Evolutionary conservation across 305 asterid genomes (phyloP).

Genomic region (Fraxinus floribunda): DNA sequence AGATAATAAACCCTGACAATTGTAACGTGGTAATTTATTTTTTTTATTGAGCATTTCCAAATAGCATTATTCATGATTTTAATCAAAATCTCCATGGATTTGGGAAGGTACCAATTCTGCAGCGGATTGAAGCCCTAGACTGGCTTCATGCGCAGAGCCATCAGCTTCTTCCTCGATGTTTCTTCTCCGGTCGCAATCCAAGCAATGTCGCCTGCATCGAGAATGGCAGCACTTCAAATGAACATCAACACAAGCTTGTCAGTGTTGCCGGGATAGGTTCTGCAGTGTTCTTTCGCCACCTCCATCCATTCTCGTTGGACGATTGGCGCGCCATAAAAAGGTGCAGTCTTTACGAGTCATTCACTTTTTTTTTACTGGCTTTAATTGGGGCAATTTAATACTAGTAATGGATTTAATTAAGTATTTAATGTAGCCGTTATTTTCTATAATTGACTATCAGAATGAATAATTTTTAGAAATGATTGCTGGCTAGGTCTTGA

Average conservation of each 20-base stretch:
- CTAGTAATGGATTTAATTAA: constrained; percentile 3
- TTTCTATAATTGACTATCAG: neutral
- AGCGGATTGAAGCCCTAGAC: constrained; percentile 67
- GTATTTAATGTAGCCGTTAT: neutral
- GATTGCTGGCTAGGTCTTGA: neutral
- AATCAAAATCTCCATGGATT: neutral
- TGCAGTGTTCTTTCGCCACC: constrained; percentile 77
- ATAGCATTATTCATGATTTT: neutral
- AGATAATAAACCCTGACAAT: neutral
- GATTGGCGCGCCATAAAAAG: constrained; percentile 83
- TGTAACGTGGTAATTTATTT: neutral
- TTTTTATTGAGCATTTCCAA: neutral
- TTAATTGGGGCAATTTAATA: neutral
- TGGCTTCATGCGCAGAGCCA: constrained; percentile 81
- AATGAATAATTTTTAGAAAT: neutral
- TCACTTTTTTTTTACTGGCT: neutral
- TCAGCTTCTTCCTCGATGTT: constrained; percentile 65
- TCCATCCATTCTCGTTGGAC: constrained; percentile 60
- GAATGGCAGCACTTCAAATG: constrained; percentile 19
- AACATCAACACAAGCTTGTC: constrained; percentile 41
- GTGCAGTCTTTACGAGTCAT: constrained; percentile 20
- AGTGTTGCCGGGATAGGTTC: constrained; percentile 92
- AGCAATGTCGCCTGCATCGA: constrained; percentile 27
- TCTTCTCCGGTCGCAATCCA: constrained; percentile 71
- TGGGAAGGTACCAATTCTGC: constrained; percentile 67